Percentiles rank a stretch among this genome's conserved stretches.
Conservation (phyloP, 2,329 filamentous ascomycete species). For the Aaosphaeria arxii region DNA sequence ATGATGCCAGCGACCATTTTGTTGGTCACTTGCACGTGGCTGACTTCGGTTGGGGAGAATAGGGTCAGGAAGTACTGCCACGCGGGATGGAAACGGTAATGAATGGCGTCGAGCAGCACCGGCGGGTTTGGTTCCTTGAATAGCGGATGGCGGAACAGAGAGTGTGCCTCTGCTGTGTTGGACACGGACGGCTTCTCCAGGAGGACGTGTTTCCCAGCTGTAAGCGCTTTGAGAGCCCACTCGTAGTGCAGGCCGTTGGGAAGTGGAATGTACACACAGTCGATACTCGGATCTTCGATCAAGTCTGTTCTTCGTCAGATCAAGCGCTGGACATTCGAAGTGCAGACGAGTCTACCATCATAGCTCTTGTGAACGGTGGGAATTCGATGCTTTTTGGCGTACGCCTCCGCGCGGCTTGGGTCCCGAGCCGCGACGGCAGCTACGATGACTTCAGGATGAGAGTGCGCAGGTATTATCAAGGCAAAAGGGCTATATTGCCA, state of each 20-base stretch:
- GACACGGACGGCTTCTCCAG: conserved; percentile 47
- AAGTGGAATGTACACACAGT: conserved; percentile 46
- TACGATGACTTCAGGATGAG: conserved; percentile 54
- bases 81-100: conserved; percentile 45
- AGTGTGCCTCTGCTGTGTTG: conserved; percentile 41
- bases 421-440: conserved; percentile 54
- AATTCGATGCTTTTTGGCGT: conserved; percentile 52
- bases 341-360: conserved; percentile 37
- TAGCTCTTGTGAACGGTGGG: conserved; percentile 50
- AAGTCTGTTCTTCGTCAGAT: conserved; percentile 24
- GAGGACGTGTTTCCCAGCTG: conserved; percentile 45
- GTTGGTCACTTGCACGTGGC: conserved; percentile 26
- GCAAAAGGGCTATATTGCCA: conserved; percentile 33
- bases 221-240: conserved; percentile 41
- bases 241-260: conserved; percentile 45
- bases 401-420: conserved; percentile 45
- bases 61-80: conserved; percentile 35
- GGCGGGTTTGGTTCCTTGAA: conserved; percentile 36
- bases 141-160: conserved; percentile 34
- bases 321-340: neutral
- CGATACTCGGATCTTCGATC: conserved; percentile 35
- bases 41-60: conserved; percentile 32
- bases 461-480: conserved; percentile 50
- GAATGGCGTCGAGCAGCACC: conserved; percentile 44
- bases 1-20: conserved; percentile 22